phyloP scores from a whole-genome alignment of 2,329 filamentous ascomycete species.

The Talaromyces marneffei region DNA sequence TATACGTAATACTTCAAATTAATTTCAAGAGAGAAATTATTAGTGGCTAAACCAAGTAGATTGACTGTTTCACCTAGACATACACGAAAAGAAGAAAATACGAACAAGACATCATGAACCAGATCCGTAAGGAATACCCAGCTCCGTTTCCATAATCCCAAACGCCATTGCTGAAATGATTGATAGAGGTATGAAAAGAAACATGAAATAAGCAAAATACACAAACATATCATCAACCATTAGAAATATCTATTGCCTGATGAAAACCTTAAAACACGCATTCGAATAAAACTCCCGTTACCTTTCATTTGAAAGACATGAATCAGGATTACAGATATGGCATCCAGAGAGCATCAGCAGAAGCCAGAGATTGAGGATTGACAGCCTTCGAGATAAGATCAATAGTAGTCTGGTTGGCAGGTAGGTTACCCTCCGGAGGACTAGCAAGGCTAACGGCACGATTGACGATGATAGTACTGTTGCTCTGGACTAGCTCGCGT shows the following conservation, averaged over 20 bases:
- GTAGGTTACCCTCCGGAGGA: slow-evolving; percentile 67
- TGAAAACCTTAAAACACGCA: neutral
- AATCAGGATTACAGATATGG: slow-evolving; percentile 64
- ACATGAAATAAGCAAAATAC: neutral
- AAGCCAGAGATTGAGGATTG: slow-evolving; percentile 80
- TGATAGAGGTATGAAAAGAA: neutral
- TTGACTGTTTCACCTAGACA: neutral
- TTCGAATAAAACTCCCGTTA: neutral
- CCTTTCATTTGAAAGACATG: neutral
- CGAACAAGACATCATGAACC: slow-evolving; percentile 11
- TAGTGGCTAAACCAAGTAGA: neutral
- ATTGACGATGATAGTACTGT: slow-evolving; percentile 88
- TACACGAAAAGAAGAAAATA: slow-evolving; percentile 3
- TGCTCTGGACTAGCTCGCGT: slow-evolving; percentile 72
- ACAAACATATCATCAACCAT: neutral
- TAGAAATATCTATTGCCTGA: slow-evolving; percentile 1
- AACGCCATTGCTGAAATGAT: slow-evolving; percentile 12
- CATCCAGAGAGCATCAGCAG: slow-evolving; percentile 96
- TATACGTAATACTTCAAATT: neutral
- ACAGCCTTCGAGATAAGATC: slow-evolving; percentile 89
- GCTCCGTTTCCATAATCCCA: neutral
- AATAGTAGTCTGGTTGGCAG: slow-evolving; percentile 94
- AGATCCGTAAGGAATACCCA: slow-evolving; percentile 14
- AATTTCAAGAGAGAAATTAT: neutral
- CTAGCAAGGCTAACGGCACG: slow-evolving; percentile 79